phyloP scores from a whole-genome alignment of 805 yeast genomes.

The Saccharomycopsis fermentans region DNA sequence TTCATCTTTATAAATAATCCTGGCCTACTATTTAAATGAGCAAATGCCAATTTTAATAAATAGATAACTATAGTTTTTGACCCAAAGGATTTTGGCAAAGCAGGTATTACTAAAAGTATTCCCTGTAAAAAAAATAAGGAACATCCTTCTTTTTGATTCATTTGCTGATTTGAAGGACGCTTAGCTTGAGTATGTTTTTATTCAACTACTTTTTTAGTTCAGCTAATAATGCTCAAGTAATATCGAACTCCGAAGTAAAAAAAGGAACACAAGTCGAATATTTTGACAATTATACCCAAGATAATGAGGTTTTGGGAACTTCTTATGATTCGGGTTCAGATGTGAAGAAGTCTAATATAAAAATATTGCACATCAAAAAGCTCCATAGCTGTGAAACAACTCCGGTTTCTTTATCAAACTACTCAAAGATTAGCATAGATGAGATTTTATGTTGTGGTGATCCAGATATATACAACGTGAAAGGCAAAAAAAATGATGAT shows the following conservation, averaged over 20 bases:
- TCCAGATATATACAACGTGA: not conserved
- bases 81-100: too few species aligned
- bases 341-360: not conserved
- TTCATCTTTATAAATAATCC: not conserved
- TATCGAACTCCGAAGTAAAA: not conserved
- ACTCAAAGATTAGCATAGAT: not conserved
- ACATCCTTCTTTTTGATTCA: not conserved
- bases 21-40: not conserved
- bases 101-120: not conserved
- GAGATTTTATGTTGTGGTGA: not conserved
- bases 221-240: not conserved
- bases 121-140: too few species aligned
- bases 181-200: not conserved
- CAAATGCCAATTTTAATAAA: not conserved
- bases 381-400: not conserved
- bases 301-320: not conserved
- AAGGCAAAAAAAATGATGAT: not conserved
- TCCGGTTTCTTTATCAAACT: not conserved
- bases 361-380: not conserved
- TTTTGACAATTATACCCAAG: not conserved
- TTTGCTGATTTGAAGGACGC: not conserved
- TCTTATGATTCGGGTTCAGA: not conserved
- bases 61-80: too few species aligned
- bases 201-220: not conserved
- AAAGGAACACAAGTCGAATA: not conserved